Base-by-base conservation (phyloP, 2,329 filamentous ascomycete genomes). In the Trichoderma afroharzianum region DNA sequence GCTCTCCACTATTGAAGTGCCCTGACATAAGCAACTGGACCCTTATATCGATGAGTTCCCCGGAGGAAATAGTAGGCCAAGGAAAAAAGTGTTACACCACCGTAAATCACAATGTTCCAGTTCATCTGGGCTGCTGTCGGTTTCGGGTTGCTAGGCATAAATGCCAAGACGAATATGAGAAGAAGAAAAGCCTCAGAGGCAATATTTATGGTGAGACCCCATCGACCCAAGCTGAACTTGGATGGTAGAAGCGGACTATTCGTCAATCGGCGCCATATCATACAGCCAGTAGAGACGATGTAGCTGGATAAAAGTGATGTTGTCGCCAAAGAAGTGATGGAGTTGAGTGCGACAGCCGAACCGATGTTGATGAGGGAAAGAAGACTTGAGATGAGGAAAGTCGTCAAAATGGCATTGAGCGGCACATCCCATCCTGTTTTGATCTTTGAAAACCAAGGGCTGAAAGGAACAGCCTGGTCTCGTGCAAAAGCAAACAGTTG, bases 401-500 rank as follows among this genome's bases (percentile, higher is more conserved):
- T 79, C 15, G 74, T 74, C 6, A 71, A 57, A 9, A 81, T 76
- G 2, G 66, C 55, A 36, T 62, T 53, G n/a, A 53, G 43, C 1
- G 32, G 39, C 8, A 61, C 47, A n/a, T 47, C 59, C 50, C 28
- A 59, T 18, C 58, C 36, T 21, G 21, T 8, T 57, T 63, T 47
- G 18, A 80, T 76, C 32, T 76, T 76, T 0, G 78, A 78, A 3
- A 80, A 33, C 3, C 73, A 74, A 30, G 73, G 67, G 77, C 78
- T 80, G n/a, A 76, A 76, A 6, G 80, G 80, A 39, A 81, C 70
- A 4, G 77, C 80, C 0, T 76, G 77, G 21, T 81, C 80, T 3
- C 80, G 76, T 1, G 80, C 76, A 74, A 89, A 89, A 0, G 87
- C 85, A 85, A 85, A 89, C 12, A 87, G 83, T 70, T 88, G 84